A percentile compares a stretch with the other conserved stretches of the same genome.
These are phyloP conservation scores for Bacterosira constricta DNA, from an alignment of 108 stramenopile species.

Conservation along the genomic window DNA sequence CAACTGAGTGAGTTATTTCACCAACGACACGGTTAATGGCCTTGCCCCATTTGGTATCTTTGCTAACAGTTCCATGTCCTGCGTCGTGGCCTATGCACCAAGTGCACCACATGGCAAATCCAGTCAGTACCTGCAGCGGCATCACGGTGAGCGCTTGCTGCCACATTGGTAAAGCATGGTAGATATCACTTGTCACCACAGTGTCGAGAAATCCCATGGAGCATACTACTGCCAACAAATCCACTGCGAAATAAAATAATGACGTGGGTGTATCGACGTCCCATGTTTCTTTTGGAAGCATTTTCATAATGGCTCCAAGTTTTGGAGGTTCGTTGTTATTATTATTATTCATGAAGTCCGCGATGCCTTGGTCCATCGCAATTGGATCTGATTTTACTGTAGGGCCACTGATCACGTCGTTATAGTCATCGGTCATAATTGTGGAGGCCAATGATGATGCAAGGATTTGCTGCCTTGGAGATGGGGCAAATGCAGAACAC, in stretches of 20 bases:
- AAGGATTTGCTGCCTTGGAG: neutral
- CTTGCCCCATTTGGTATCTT: slow-evolving; percentile 17
- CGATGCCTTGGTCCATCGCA: neutral
- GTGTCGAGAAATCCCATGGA: slow-evolving; percentile 59
- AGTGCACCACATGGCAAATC: slow-evolving; percentile 80
- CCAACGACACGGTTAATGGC: slow-evolving; percentile 66
- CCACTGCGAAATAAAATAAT: slow-evolving; percentile 59
- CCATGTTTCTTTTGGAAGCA: slow-evolving; percentile 64
- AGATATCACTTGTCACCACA: slow-evolving; percentile 62
- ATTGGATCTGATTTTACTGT: neutral
- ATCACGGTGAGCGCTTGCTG: slow-evolving; percentile 49
- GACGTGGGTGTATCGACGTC: slow-evolving; percentile 58
- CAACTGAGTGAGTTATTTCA: slow-evolving; percentile 62
- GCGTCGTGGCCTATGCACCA: slow-evolving; percentile 87
- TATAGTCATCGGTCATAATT: neutral
- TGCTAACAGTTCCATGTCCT: slow-evolving; percentile 65
- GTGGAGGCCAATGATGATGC: neutral
- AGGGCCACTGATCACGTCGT: neutral
- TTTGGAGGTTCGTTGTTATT: slow-evolving; percentile 10
- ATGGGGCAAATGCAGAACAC: neutral
- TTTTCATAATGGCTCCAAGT: slow-evolving; percentile 54
- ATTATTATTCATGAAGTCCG: neutral
- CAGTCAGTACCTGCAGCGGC: slow-evolving; percentile 64
- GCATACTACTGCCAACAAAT: slow-evolving; percentile 47
- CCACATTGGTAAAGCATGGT: slow-evolving; percentile 44